Base-by-base conservation (phyloP, 2,329 filamentous ascomycete species). In the Chaetomiaceae sp. region DNA sequence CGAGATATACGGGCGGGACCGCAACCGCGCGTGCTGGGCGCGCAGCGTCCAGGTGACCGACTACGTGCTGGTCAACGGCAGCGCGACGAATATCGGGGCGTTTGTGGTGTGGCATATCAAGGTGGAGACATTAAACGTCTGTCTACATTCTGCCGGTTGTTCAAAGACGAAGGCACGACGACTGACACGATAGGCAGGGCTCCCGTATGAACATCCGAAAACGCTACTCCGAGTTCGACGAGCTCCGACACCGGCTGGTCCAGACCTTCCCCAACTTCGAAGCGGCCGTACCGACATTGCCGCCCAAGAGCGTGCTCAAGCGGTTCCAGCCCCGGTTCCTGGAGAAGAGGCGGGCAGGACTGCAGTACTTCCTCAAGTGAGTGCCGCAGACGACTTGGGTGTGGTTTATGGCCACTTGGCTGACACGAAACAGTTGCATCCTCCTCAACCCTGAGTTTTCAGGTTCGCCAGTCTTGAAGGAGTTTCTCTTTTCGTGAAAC, bases 61-160 rank as follows among this genome's bases (percentile, higher is more conserved):
- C 58, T 68, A 77, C 60, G 75, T 76, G 10, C 57, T 79, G 17
- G 73, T 84, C 37, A 77, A 79, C 49, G 72, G 76, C 41, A 73
- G 74, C 52, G 63, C 73, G 29, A 76, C 73, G 12, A 78, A 73
- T 54, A 73, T 81, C 22, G 91, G 91, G n/a, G 86, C 90, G 2
- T 98, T 97, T 68, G 88, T 96, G 1, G 89, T 95, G 7, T 98
- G 88, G 87, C 93, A 88, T 62, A 89, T 93, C 59, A 81, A 76
- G 38, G 87, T 98, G 36, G 83, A 93, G 64, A 96, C 89, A 3
- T 70, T 97, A 10, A 41, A 44, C 19, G 39, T 45, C 10, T 4
- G 39, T 24, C 4, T 17, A 4, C 8, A 8, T 12, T 18, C 18
- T 4, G 1, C 15, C 19, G 20, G n/a, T 20, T 22, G 3, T 17